Evolutionary conservation across 2,329 filamentous ascomycete genomes (phyloP), one percentile per base, ranked within the genome.

Genomic region (Beauveria australis): DNA sequence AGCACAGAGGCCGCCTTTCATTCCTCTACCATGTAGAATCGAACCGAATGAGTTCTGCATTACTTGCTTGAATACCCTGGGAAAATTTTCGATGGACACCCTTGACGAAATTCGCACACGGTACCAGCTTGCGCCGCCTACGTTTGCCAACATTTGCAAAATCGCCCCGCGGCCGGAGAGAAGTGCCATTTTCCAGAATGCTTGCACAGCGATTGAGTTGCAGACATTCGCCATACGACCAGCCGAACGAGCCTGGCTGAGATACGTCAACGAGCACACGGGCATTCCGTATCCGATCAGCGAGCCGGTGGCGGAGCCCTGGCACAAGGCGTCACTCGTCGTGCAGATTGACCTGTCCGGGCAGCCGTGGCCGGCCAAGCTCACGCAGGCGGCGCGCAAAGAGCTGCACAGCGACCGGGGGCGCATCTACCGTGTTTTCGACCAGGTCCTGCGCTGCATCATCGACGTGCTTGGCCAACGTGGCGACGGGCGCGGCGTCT

Each of bases 301-400:
- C 12, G 72, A 48, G 30, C 55, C 62, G 48, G 73, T 92, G 26
- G 80, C 82, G 4, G 74, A 82, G 2, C 78, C 85, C 6, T 81
- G 85, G 54, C 89, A 94, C 68, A 95, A 95, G 68, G 81, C 88
- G 1, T 91, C 86, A 12, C 77, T 95, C 5, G 78, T 94, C 47
- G 82, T 92, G 19, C 91, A 95, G 70, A 79, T 85, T 9, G 82
- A 89, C 53, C 79, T 93, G 6, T 83, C 86, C 16, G 80, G 78
- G 41, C 76, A 85, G 2, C 85, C 87, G 0, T 81, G 84, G 64
- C 85, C 86, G 1, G 75, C 76, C 16, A 81, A 82, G 40, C 65
- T 78, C 26, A 69, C 72, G 2, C 67, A 62, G 3, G 44, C 61
- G 2, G 70, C 71, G 0, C 68, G 75, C 0, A 71, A 69, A 62